Evolutionary conservation across 257 asterid genomes (phyloP), one percentile per base, ranked within the genome.

Genomic region (Solanum pennellii): DNA sequence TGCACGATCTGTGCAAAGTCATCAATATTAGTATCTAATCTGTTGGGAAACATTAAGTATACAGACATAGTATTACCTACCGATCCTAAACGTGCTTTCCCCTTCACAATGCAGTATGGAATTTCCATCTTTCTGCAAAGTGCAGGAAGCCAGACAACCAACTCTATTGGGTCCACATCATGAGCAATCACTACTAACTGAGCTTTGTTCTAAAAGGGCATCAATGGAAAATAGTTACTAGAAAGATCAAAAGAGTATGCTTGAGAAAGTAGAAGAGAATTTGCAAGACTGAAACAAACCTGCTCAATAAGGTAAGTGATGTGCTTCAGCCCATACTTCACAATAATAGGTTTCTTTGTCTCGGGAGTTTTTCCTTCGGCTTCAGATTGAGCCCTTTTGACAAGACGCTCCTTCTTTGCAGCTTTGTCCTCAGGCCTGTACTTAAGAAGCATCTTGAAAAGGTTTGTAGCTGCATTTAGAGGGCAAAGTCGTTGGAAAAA

Each of bases 381-480:
- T 82, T 92, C 94, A 86, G 94, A 92, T 77, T 90, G 92, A 83
- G 94, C 94, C 45, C 92, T 90, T 52, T 90, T 92, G 27, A 90
- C 82, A 69, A 92, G 91, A 8, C 94, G 90, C 13, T 90, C 94
- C 31, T 89, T 92, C 86, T 92, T 90, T 10, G 92, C 90, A 37
- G 92, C 92, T 65, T 89, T 90, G 84, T 90, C 92, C 86, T 92
- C 94, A 2, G 94, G 94, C 35, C 92, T 89, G 89, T 91, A 91
- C 89, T 91, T 91, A 15, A 91, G 90, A 12, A 91, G 90, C 91
- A 91, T 88, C 92, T 92, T 92, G 89, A 92, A 92, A 20, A 92
- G 88, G 86, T 39, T 92, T 27, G 94, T 92, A 2, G 94, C 94
- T 92, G 90, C 82, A 84, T 6, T 14, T 16, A 83, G 88, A 45